Evolutionary conservation across 805 yeast genomes (phyloP), one percentile per base, ranked within the genome.

Genomic region (Metschnikowia corniflorae): DNA sequence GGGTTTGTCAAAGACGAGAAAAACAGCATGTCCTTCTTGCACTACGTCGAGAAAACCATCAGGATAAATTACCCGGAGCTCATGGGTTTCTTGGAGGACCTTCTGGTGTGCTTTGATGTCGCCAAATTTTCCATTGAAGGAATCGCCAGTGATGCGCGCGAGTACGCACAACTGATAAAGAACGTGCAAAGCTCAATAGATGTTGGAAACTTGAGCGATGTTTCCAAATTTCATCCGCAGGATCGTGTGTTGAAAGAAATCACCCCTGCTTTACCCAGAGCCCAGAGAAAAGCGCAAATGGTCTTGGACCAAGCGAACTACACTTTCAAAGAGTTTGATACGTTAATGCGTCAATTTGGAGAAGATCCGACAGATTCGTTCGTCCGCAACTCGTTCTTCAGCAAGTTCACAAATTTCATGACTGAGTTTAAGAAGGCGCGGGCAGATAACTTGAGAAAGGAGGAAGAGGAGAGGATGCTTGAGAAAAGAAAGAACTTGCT

Each of bases 401-500:
- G 73, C 40, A 78, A 77, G 51, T 79, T 84, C 49, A 58, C 78
- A 6, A 71, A 70, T 37, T 84, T 84, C 50, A 63, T 77, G 17
- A 63, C 64, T 31, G 81, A 79, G 45, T 83, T 78, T 57, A 80
- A 74, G 53, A 73, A 71, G 39, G 86, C 78, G 5, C 82, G 82
- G 38, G 60, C 62, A 16, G 89, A 82, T 39, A 84, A 84, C 50
- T 55, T 78, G 15, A 74, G 75, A 40, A 66, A 73, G 22, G 94
- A 84, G 55, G 89, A 82, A 49, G 84, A 82, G 47, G 70, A 77
- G 28, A 67, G 78, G 31, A 65, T 81, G 4, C 80, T 86, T 53
- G 95, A 88, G 55, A 79, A 80, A 48, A 75, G 95, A 45, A 83
- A 85, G 66, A 73, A 73, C 49, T 60, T 78, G 45, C 56, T 81